Evolutionary conservation across 2,329 filamentous ascomycete species (phyloP), one percentile per base, ranked within the genome.

Genomic region (Cordyceps tenuipes): DNA sequence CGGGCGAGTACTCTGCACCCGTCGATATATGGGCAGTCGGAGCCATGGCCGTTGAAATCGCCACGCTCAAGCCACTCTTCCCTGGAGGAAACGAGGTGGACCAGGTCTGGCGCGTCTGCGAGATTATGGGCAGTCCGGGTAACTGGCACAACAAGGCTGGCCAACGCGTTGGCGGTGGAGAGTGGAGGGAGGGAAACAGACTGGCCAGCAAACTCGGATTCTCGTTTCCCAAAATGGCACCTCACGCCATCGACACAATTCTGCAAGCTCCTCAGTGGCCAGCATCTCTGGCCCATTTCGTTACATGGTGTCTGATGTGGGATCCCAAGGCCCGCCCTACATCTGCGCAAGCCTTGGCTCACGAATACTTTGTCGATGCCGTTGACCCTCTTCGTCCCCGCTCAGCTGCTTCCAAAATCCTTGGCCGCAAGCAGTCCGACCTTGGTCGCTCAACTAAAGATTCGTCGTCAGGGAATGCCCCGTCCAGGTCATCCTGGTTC

Each of bases 281-380:
- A 6, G 77, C 87, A 1, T 88, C 91, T 21, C 81, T 99, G 59
- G 89, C 88, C 68, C 85, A 95, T 62, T 97, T 99, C 69, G 94
- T 99, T 62, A 99, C 94, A 17, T 97, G 91, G 91, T 99, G 94
- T 74, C 76, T 99, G 65, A 94, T 97, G 89, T 99, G 94, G 94
- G 94, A 99, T 73, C 94, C 94, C 12, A 95, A 92, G 77, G 86
- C 79, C 69, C 84, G 94, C 62, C 94, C 94, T 49, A 97, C 92
- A 4, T 97, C 93, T 2, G 86, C 88, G 0, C 92, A 99, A 73
- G 93, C 94, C n/a, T 77, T 99, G 65, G 89, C 89, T 44, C 94
- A 99, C 72, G 93, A 97, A 66, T 99, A 95, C 74, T 99, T 99
- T 68, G 74, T 82, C 39, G 94, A 97, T 75, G 94, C 94, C 1